Evolutionary conservation across 1,284 basidiomycete genomes (phyloP).

Genomic region (Malassezia restricta): DNA sequence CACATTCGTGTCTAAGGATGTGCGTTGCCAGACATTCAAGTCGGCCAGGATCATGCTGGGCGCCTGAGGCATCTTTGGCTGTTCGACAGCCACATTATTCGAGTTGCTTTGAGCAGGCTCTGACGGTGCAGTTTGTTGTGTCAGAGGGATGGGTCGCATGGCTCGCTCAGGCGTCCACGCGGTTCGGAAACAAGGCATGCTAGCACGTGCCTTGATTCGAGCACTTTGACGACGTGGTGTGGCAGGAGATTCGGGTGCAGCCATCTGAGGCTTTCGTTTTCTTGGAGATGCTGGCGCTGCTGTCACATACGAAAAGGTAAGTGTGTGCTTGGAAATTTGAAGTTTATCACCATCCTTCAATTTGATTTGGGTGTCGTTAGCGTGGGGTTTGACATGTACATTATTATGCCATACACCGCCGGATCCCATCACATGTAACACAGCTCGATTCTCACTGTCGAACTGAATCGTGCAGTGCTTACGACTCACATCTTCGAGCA

Average conservation of each 20-base stretch:
- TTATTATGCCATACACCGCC: slow-evolving; percentile 11
- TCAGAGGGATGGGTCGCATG: background rate
- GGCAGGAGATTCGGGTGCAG: background rate
- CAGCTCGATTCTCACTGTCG: background rate
- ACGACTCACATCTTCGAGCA: slow-evolving; percentile 15
- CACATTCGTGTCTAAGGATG: too few relatives aligned
- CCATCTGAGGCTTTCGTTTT: background rate
- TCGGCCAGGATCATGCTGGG: too few relatives aligned
- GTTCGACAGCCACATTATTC: too few relatives aligned
- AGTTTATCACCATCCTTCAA: slow-evolving; percentile 6
- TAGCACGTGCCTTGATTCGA: slow-evolving; percentile 6
- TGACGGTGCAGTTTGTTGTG: background rate
- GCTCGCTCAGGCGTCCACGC: background rate
- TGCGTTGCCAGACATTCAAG: too few relatives aligned
- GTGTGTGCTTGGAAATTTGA: slow-evolving; percentile 7
- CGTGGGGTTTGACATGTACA: background rate
- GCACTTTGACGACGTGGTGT: slow-evolving; percentile 10
- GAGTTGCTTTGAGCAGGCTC: too few relatives aligned
- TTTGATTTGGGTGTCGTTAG: background rate
- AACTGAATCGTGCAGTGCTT: slow-evolving; percentile 7
- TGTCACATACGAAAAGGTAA: slow-evolving; percentile 1
- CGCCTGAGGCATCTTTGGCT: too few relatives aligned
- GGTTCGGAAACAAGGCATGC: slow-evolving; percentile 1
- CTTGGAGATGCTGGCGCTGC: background rate
- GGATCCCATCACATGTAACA: slow-evolving; percentile 1